Evolutionary conservation across 2,329 filamentous ascomycete species (phyloP).

Genomic region (Gaeumannomyces sp.): DNA sequence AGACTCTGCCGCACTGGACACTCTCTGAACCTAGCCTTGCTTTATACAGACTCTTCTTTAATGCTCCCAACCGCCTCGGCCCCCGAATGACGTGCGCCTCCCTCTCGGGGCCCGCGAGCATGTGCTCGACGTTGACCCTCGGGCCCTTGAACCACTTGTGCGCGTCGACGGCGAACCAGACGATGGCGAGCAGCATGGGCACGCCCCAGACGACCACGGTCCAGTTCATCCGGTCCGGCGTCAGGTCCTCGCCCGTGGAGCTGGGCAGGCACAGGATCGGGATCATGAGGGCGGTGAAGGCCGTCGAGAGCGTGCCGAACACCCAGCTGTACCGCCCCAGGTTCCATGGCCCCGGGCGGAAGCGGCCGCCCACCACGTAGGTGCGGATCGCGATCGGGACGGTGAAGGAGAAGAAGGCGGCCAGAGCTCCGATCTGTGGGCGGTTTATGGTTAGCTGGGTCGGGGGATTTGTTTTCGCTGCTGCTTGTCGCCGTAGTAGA

Average conservation of each 20-base stretch:
- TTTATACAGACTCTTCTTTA: neutral
- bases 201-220: constrained; percentile 58
- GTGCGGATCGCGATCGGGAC: constrained; percentile 53
- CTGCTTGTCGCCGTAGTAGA: too few relatives aligned
- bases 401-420: constrained; percentile 52
- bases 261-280: constrained; percentile 55
- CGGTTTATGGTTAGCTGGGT: neutral
- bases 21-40: too few relatives aligned
- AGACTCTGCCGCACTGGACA: too few relatives aligned
- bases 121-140: constrained; percentile 54
- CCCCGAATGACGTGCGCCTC: constrained; percentile 13
- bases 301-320: constrained; percentile 49
- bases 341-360: constrained; percentile 64
- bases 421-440: constrained; percentile 44
- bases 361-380: constrained; percentile 54
- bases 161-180: constrained; percentile 60
- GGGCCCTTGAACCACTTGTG: constrained; percentile 66
- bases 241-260: constrained; percentile 47
- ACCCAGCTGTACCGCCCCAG: constrained; percentile 52
- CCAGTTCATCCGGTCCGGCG: constrained; percentile 50
- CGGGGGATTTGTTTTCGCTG: too few relatives aligned
- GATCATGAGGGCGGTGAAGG: constrained; percentile 60
- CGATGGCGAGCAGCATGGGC: constrained; percentile 50
- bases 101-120: constrained; percentile 14
- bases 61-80: neutral